These are phyloP conservation scores for Abelmoschus esculentus DNA, from an alignment of 345 rosid species.

Conservation along the genomic window DNA sequence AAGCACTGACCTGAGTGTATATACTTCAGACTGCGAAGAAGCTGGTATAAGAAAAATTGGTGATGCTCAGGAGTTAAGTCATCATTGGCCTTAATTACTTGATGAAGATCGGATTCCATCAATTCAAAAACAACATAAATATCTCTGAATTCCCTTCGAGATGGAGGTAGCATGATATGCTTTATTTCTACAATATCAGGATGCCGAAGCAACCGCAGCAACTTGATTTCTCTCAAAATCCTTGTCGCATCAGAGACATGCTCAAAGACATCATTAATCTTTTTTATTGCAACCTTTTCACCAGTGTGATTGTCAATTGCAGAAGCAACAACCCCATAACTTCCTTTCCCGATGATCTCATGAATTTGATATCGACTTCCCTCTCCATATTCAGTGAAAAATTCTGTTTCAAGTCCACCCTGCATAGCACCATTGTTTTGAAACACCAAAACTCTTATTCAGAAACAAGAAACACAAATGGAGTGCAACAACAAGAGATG, in stretches of 20 bases:
- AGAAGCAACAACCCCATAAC: constrained; percentile 95
- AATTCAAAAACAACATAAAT: constrained; percentile 91
- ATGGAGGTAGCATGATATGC: constrained; percentile 98
- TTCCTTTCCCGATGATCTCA: constrained; percentile 95
- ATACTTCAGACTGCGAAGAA: constrained; percentile 91
- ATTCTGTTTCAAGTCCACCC: constrained; percentile 60
- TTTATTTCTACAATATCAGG: constrained; percentile 91
- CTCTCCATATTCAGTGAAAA: constrained; percentile 98
- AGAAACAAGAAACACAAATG: not conserved
- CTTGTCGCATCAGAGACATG: constrained; percentile 98
- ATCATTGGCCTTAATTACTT: constrained; percentile 96
- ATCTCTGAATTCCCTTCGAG: constrained; percentile 85
- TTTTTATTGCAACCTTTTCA: constrained; percentile 88
- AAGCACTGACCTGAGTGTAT: constrained; percentile 65
- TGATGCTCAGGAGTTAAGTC: constrained; percentile 95
- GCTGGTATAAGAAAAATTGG: constrained; percentile 96
- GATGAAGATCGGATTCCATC: constrained; percentile 99
- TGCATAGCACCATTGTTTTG: constrained; percentile 15
- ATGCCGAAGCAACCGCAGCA: constrained; percentile 79
- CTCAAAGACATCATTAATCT: constrained; percentile 92
- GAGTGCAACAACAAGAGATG: not conserved
- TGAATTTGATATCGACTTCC: constrained; percentile 79
- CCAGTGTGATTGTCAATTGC: constrained; percentile 80
- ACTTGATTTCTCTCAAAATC: constrained; percentile 89
- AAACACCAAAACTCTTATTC: not conserved